Evolutionary conservation across 257 asterid species (phyloP).

Genomic region (Salvia rosmarinus): DNA sequence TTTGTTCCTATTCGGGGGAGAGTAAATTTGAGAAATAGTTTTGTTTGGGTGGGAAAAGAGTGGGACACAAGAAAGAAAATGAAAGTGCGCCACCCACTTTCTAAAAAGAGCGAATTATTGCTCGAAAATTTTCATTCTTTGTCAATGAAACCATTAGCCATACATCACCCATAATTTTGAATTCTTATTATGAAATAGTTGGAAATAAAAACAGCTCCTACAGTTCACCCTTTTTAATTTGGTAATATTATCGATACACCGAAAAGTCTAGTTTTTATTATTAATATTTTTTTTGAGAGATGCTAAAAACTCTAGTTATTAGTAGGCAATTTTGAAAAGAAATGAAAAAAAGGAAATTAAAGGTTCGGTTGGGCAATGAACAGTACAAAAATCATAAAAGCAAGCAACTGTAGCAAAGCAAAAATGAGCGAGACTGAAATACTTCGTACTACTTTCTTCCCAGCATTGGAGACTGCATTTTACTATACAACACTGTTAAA

Average conservation of each 20-base stretch:
- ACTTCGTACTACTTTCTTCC: conserved; percentile 4
- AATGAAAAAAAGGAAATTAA: neutral
- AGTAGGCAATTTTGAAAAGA: neutral
- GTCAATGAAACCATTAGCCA: conserved; percentile 23
- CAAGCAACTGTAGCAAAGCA: conserved; percentile 21
- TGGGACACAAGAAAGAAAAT: conserved; percentile 30
- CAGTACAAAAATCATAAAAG: conserved; percentile 35
- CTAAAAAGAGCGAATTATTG: conserved; percentile 34
- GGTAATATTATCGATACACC: neutral
- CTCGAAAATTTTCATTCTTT: conserved; percentile 25
- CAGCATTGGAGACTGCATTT: conserved; percentile 16
- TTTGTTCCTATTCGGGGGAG: neutral
- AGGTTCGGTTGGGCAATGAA: conserved; percentile 6
- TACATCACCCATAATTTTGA: conserved; percentile 31
- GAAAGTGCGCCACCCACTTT: conserved; percentile 49
- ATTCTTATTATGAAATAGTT: neutral
- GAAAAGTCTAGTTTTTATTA: neutral
- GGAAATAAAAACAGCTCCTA: neutral
- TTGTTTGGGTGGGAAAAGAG: conserved; percentile 29
- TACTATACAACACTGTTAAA: neutral
- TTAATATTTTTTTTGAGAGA: no score
- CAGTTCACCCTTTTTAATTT: neutral
- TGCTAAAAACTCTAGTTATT: neutral
- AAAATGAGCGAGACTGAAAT: conserved; percentile 1
- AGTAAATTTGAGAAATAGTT: conserved; percentile 9